Base-by-base conservation (phyloP, 495 filamentous ascomycete genomes). In the Cairneyella variabilis region DNA sequence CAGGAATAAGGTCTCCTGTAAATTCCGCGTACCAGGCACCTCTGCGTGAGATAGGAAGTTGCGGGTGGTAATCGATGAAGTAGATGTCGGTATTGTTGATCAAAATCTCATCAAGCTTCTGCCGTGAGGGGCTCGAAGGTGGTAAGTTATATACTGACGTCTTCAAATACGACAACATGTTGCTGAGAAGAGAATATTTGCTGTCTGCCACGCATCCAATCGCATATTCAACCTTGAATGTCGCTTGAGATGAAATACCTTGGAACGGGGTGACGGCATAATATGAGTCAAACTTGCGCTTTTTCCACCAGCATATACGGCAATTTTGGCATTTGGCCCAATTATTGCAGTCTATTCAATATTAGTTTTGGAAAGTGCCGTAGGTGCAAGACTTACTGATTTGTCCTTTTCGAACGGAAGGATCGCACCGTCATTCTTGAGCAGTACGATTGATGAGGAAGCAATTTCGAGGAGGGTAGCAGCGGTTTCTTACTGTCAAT, bases 241-340 rank as follows among this genome's bases (percentile, higher is more conserved):
- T 60, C 23, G 68, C 74, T 68, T 66, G 77, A 17, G 69, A 71
- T 18, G 67, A 68, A 14, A 89, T 78, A 16, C 83, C 85, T 9
- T 86, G 82, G 54, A 78, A 86, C 0, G 86, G 85, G 0, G 81
- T 82, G 23, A 86, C 74, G 3, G 77, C 76, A 64, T 89, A 88
- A 64, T 88, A 88, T 0, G 86, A 76, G 20, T 72, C 71, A 26
- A 90, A 65, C 4, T 78, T 0, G 86, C 85, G 27, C 82, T 86
- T 14, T 85, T 85, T 54, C 86, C 86, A 41, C 86, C 86, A 59
- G 83, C 81, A 64, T 82, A 85, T 8, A 80, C 75, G 1, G 84
- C 80, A 23, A 82, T 66, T 59, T 84, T 86, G 28, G 86, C 78
- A 63, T 91, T 92, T 12, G 88, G 88, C 4, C 88, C 88, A 38